Evolutionary conservation across 768 basidiomycete species (phyloP), one percentile per base, ranked within the genome.

Genomic region (Rickenella mellea): DNA sequence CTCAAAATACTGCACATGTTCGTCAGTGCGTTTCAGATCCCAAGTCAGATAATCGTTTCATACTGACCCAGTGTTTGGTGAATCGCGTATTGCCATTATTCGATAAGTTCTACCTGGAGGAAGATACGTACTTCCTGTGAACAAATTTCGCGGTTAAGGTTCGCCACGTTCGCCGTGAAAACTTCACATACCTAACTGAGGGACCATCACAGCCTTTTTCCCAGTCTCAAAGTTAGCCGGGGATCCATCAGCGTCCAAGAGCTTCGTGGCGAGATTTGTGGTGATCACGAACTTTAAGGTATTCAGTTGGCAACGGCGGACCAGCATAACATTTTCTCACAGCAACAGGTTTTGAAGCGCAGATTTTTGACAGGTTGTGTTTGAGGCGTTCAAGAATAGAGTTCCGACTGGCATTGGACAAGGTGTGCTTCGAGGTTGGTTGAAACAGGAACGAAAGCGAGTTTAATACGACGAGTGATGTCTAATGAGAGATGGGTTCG

Each of bases 381-480:
- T 74, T 79, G 17, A 82, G 60, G 38, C 57, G 63, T 14, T 73
- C 73, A 5, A 83, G 55, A 31, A 78, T 54, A 9, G 59, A 59
- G 24, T 55, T 66, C 53, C 62, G 71, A 37, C 60, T 65, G 9
- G 63, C 53, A 8, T 50, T 49, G 9, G 58, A 53, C 24, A 80
- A 50, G 29, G 3, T n/a, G n/a, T n/a, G n/a, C n/a, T 64, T 55
- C 1, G 69, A 55, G 15, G 62, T 54, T 10, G 64, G 57, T 55
- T 85, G 81, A 46, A 87, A 80, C 2, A 76, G 75, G 51, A 76
- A 81, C 19, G 76, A 78, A 22, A 87, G 64, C 2, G 79, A 82
- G 53, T 74, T 78, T 33, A 87, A 58, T 21, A 83, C 72, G 9
- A 88, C 66, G 12, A 86, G 63, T 1, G 71, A 66, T 27, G 67